Evolutionary conservation across 306 rosid genomes (phyloP), one percentile per base, ranked within the genome.

Genomic region (Comarum palustre): DNA sequence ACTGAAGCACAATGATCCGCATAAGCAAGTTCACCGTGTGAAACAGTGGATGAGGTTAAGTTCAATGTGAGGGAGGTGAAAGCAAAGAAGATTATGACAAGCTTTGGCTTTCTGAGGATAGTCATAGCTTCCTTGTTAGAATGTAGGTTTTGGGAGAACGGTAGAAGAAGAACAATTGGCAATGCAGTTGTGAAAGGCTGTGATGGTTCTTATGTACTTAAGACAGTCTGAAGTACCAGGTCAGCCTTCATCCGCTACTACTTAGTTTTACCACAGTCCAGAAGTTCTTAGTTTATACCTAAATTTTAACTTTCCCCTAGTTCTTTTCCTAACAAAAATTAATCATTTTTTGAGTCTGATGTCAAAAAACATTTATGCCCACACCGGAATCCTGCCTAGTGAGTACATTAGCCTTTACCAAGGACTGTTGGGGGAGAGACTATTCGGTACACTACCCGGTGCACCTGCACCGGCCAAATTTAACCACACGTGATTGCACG

Each of bases 1-100:
- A 77, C 20, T 7, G 83, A 74, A 64, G 81, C 68, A 66, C 96
- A 87, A 27, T 84, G 85, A 17, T 82, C 82, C 11, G 80, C 54
- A 71, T 87, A 89, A 17, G 77, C 9, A 75, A 45, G 5, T 42
- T 16, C 38, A 43, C 9, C 48, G 12, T 80, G 47, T 58, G 67
- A 52, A 52, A 78, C 69, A 48, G 17, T 43, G 17, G 84, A 71
- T 4, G 71, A 47, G 75, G 75, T 10, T 78, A 11, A 67, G 65
- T 48, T 74, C 67, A 73, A 29, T 67, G 55, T 51, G n/a, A 71
- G 51, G 75, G 47, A 4, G n/a, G 36, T 50, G 69, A 63, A 61
- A 42, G 73, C 62, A n/a, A 75, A 65, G 77, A 77, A 61, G 76
- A 73, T 32, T 10, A 58, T 55, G 43, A 65, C 71, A 60, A 79